Base-by-base conservation (phyloP, 306 rosid genomes). In the Boehmeria nivea region DNA sequence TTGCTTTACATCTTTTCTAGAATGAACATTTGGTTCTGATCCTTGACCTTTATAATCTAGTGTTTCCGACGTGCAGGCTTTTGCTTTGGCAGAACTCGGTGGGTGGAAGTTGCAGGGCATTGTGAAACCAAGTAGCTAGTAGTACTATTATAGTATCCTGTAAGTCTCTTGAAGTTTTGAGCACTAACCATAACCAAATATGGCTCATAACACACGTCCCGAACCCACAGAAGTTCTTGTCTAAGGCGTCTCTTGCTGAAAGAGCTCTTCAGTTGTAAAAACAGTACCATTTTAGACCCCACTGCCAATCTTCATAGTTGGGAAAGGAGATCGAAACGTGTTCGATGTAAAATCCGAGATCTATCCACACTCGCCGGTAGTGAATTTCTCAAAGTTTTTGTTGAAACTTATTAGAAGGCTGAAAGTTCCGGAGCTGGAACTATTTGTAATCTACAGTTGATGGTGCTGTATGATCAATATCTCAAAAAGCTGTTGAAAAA, bases 101-200 rank as follows among this genome's bases (percentile, higher is more conserved):
- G 96, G 98, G 34, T 91, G 98, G 98, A 91, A 82, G 72, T 87
- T 91, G 72, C 98, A 80, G 34, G 96, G 96, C 77, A 75, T 91
- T 49, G 77, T 91, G 61, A 78, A 82, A 79, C 98, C 98, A 51
- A 76, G 78, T 63, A 74, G 86, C 68, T 65, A 78, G n/a, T n/a
- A n/a, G n/a, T n/a, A n/a, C n/a, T n/a, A n/a, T n/a, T n/a, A n/a
- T n/a, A n/a, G n/a, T n/a, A n/a, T n/a, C n/a, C 51, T 53, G 40
- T 57, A 57, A 62, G 54, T 20, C 24, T 46, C 51, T 36, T 43
- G 48, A 54, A 54, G 12, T 69, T 51, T 56, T 59, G 43, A 44
- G 15, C 24, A 52, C 62, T 34, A 44, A 60, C 63, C 22, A 10
- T 46, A 15, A 44, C 36, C 16, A 15, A 50, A 49, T 1, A 50